These are phyloP conservation scores for Takashimella koratensis DNA, from an alignment of 1,284 basidiomycete species.

Conservation along the genomic window DNA sequence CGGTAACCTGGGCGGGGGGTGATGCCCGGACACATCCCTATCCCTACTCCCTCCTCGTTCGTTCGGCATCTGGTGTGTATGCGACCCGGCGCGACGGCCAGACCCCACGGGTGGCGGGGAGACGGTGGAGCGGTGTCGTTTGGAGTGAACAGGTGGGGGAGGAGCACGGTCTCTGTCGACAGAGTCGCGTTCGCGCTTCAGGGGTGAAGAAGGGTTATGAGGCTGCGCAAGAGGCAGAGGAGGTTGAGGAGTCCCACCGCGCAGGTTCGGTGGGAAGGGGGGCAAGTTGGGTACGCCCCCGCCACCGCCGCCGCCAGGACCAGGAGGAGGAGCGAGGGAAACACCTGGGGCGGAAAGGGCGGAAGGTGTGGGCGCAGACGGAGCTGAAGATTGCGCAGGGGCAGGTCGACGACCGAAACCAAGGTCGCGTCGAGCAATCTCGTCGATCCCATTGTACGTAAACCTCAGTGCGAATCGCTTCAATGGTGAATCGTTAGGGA, in stretches of 20 bases:
- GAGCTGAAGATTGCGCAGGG: constrained; percentile 14
- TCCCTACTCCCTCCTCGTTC: neutral
- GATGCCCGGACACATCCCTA: neutral
- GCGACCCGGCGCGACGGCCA: neutral
- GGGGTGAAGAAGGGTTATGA: neutral
- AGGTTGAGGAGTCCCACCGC: neutral
- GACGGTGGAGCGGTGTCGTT: neutral
- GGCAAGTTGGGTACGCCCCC: too few species aligned
- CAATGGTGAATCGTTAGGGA: constrained; percentile 80
- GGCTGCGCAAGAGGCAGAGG: neutral
- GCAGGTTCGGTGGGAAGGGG: neutral
- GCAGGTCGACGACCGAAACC: constrained; percentile 62
- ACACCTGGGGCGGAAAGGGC: constrained; percentile 14
- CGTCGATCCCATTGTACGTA: constrained; percentile 81
- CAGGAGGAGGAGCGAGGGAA: too few species aligned
- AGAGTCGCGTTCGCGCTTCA: neutral
- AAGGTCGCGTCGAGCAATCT: constrained; percentile 82
- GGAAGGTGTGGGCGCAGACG: constrained; percentile 13
- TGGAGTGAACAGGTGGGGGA: neutral
- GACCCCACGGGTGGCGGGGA: neutral
- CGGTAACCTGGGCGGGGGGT: neutral
- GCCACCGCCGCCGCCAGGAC: too few species aligned
- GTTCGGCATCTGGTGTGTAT: neutral
- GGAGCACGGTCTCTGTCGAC: neutral
- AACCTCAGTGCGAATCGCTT: constrained; percentile 88